These are phyloP conservation scores for Yamadazyma akitaensis DNA, from an alignment of 805 yeast genomes.

Conservation along the genomic window DNA sequence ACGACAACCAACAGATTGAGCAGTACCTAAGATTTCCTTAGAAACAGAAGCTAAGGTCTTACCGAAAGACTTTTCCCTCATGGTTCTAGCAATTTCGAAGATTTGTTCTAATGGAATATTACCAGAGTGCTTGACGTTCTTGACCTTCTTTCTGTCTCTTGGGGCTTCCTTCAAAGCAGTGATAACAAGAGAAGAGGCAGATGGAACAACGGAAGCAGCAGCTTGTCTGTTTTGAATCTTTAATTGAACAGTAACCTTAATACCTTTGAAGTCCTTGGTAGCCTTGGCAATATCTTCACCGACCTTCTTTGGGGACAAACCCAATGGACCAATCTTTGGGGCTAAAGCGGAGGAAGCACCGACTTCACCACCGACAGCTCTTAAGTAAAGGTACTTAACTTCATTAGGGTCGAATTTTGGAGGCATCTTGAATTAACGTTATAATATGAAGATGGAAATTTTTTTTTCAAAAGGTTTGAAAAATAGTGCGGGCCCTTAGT, in stretches of 20 bases:
- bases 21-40: slow-evolving; percentile 99
- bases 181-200: slow-evolving; percentile 98
- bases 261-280: slow-evolving; percentile 98
- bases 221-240: slow-evolving; percentile 99
- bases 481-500: slow-evolving; percentile 2
- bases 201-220: slow-evolving; percentile 96
- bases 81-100: slow-evolving; percentile 94
- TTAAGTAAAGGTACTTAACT: slow-evolving; percentile 96
- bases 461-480: slow-evolving; percentile 12
- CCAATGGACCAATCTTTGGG: slow-evolving; percentile 99
- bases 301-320: slow-evolving; percentile 99
- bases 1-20: slow-evolving; percentile 99
- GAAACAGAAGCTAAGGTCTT: slow-evolving; percentile 94
- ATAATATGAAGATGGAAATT: slow-evolving; percentile 9
- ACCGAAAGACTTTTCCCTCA: slow-evolving; percentile 98
- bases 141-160: slow-evolving; percentile 99
- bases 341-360: slow-evolving; percentile 99
- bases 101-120: slow-evolving; percentile 96
- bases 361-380: slow-evolving; percentile 99
- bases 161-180: slow-evolving; percentile 99
- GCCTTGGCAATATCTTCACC: slow-evolving; percentile 99
- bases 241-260: slow-evolving; percentile 97
- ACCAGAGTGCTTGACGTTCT: slow-evolving; percentile 99
- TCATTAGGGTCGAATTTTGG: slow-evolving; percentile 98
- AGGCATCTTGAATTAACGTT: slow-evolving; percentile 58